Conservation (phyloP, 495 filamentous ascomycete species). For the Neurospora sp. region DNA sequence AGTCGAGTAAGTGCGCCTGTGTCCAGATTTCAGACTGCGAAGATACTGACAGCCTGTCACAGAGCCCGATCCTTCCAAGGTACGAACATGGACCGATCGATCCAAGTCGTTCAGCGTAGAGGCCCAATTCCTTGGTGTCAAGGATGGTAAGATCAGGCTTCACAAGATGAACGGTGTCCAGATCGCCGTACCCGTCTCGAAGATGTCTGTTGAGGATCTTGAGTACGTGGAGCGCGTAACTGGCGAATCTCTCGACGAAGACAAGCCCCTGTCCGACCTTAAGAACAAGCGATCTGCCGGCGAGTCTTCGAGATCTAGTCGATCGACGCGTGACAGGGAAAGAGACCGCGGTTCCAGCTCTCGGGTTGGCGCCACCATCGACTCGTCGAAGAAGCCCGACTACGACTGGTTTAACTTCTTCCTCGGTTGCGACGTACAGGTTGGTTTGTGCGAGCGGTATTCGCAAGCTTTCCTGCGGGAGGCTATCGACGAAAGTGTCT, state of each 20-base stretch:
- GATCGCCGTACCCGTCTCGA: constrained; percentile 87
- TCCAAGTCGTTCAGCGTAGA: constrained; percentile 95
- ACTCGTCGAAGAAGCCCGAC: constrained; percentile 49
- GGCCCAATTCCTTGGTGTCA: constrained; percentile 87
- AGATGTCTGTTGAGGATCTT: constrained; percentile 91
- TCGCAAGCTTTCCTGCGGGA: constrained; percentile 78
- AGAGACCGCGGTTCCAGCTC: constrained; percentile 8
- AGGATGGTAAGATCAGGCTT: constrained; percentile 92
- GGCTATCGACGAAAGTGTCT: constrained; percentile 86
- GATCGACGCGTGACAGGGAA: neutral
- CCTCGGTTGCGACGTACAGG: constrained; percentile 77
- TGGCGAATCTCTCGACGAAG: constrained; percentile 87
- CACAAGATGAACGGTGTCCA: constrained; percentile 98
- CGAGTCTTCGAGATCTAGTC: constrained; percentile 12
- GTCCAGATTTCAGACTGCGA: neutral
- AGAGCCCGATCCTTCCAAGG: constrained; percentile 80
- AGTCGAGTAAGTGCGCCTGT: constrained; percentile 55
- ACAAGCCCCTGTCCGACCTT: constrained; percentile 86
- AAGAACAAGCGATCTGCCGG: constrained; percentile 27
- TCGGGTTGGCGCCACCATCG: constrained; percentile 39
- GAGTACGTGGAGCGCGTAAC: constrained; percentile 85
- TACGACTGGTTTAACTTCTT: constrained; percentile 99
- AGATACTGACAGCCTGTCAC: neutral
- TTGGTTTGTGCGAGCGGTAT: constrained; percentile 88
- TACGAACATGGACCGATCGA: constrained; percentile 88